Evolutionary conservation across 1,284 basidiomycete species (phyloP), one percentile per base, ranked within the genome.

Genomic region (Ustilago loliicola): DNA sequence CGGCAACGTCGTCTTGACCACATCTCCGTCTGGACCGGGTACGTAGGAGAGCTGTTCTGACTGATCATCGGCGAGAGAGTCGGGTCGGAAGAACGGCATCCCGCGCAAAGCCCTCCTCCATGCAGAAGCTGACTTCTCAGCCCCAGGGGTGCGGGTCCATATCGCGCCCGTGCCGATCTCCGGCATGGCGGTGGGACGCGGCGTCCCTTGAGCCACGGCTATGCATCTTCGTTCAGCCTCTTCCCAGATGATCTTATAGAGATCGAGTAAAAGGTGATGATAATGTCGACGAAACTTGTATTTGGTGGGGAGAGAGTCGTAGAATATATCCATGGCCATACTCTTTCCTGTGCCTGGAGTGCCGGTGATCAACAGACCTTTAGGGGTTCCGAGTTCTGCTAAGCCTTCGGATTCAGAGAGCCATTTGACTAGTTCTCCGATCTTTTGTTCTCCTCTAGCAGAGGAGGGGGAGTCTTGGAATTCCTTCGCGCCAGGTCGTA

Each of bases 281-380:
- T 92, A 92, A 84, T 92, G 91, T 59, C 91, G 90, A 21, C 91
- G 88, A 2, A 89, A 87, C 84, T 93, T 92, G 86, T 89, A 89
- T 1, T 87, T 88, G 0, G 90, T 90, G 0, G 90, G 91, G 0
- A 92, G 80, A 7, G 89, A 87, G 40, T 90, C 87, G 83, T 89
- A 91, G 88, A 92, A 92, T 29, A 92, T 88, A 78, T 92, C 90
- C 59, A 92, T 89, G 17, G 93, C 86, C 74, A 93, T 89, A 48
- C 90, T 91, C 79, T 90, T 90, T 40, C 89, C 89, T 15, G 88
- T 89, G 0, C 89, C 89, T 3, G 89, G 89, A 0, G 89, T 89
- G 19, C 89, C 89, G 3, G 88, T 90, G 15, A 90, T 80, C 11
- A 90, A 78, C 38, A 90, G 87, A 0, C 89, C 89, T 80, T 87